These are phyloP conservation scores for Rosa multiflora DNA, from an alignment of 306 rosid genomes.

Conservation along the genomic window DNA sequence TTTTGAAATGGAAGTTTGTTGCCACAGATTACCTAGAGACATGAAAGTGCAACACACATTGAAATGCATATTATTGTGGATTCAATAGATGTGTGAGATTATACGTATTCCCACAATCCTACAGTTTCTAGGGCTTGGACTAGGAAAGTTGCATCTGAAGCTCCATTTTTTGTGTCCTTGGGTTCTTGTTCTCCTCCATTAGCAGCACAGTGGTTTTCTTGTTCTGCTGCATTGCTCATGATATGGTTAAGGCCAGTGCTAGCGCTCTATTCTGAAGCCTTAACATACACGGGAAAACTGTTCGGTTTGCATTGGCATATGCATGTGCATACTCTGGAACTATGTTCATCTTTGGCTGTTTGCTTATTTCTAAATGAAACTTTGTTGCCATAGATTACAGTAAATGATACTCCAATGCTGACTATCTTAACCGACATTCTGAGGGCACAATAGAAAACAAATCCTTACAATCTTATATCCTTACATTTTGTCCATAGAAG, in stretches of 20 bases:
- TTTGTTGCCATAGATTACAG: neutral
- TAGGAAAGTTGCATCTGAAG: constrained; percentile 58
- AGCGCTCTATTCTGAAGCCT: constrained; percentile 44
- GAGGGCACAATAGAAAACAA: no score
- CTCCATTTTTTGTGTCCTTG: constrained; percentile 56
- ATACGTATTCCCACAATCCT: constrained; percentile 28
- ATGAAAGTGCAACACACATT: neutral
- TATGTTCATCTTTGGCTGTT: neutral
- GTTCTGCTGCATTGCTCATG: constrained; percentile 27
- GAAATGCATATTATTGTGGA: neutral
- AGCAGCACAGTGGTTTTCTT: constrained; percentile 37
- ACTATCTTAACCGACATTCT: no score
- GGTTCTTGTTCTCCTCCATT: constrained; percentile 62
- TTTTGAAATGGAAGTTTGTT: neutral
- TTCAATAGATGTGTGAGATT: neutral
- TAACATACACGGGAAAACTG: constrained; percentile 64
- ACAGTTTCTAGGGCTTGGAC: constrained; percentile 58
- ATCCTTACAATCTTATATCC: no score
- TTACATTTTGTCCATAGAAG: no score
- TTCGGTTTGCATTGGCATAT: constrained; percentile 47
- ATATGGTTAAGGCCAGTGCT: neutral
- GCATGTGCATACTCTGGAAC: no score
- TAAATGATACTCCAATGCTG: no score
- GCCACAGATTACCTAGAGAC: neutral
- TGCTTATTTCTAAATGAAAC: neutral